These are phyloP conservation scores for Pleurotus citrinopileatus DNA, from an alignment of 768 basidiomycete species.

Conservation along the genomic window DNA sequence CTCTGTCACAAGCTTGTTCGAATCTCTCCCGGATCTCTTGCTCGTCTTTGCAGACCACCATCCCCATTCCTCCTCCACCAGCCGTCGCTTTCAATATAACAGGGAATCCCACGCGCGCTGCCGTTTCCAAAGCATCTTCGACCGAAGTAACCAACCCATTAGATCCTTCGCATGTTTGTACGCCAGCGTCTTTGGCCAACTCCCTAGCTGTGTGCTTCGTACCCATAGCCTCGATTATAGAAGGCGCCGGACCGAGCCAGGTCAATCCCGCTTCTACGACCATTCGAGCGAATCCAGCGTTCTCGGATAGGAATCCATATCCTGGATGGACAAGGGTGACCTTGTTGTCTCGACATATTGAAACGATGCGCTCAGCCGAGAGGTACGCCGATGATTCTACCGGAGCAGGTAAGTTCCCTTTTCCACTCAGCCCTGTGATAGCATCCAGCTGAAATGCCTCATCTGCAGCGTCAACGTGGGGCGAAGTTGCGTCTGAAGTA, in stretches of 20 bases:
- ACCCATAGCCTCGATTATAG: constrained; percentile 53
- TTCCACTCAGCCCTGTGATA: constrained; percentile 7
- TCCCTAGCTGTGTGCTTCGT: constrained; percentile 57
- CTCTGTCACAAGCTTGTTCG: constrained; percentile 33
- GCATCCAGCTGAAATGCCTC: constrained; percentile 38
- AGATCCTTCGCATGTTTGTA: constrained; percentile 58
- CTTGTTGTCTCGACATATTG: constrained; percentile 34
- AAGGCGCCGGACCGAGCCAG: constrained; percentile 56
- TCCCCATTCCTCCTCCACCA: constrained; percentile 70
- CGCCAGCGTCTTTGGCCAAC: constrained; percentile 41
- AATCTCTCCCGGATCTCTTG: constrained; percentile 35
- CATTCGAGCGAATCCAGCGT: constrained; percentile 48
- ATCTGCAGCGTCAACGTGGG: constrained; percentile 56
- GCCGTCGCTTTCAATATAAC: constrained; percentile 68
- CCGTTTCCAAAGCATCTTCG: constrained; percentile 39
- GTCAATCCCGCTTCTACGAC: constrained; percentile 47
- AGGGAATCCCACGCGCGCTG: constrained; percentile 49
- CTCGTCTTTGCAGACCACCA: constrained; percentile 49
- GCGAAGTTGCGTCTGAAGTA: constrained; percentile 52
- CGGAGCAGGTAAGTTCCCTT: neutral
- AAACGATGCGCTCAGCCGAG: constrained; percentile 32
- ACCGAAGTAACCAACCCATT: constrained; percentile 39
- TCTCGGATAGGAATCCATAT: constrained; percentile 67
- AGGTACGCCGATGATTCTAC: constrained; percentile 45
- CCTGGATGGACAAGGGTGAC: constrained; percentile 61